A percentile compares a stretch with the other conserved stretches of the same genome.
These are phyloP conservation scores for Gleditsia sinensis DNA, from an alignment of 306 rosid species.

Conservation along the genomic window DNA sequence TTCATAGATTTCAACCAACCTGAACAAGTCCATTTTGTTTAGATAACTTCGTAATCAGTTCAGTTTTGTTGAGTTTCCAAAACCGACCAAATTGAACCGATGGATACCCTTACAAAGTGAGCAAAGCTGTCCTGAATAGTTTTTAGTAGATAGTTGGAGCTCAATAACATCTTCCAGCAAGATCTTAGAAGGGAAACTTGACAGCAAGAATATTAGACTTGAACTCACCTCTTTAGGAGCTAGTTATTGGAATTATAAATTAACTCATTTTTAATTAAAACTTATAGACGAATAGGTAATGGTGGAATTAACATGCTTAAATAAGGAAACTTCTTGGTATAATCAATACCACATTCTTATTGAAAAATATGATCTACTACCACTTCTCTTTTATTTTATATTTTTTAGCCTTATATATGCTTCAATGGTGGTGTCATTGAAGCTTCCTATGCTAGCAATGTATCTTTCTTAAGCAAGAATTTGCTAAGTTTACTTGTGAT, in stretches of 20 bases:
- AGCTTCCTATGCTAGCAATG: neutral
- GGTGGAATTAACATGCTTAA: conserved; percentile 23
- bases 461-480: conserved; percentile 30
- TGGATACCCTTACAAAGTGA: too few relatives aligned
- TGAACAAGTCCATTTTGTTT: too few relatives aligned
- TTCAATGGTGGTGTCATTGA: conserved; percentile 2
- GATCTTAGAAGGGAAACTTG: neutral
- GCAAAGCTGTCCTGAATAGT: conserved; percentile 1
- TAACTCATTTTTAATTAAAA: neutral
- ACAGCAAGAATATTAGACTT: conserved; percentile 8
- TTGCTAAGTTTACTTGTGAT: conserved; percentile 31
- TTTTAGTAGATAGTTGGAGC: too few relatives aligned
- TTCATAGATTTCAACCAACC: too few relatives aligned
- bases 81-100: too few relatives aligned
- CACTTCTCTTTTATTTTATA: conserved; percentile 16
- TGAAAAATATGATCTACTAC: too few relatives aligned
- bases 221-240: conserved; percentile 49
- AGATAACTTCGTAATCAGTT: too few relatives aligned
- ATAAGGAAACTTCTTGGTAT: conserved; percentile 24
- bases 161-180: neutral
- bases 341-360: too few relatives aligned
- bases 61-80: too few relatives aligned
- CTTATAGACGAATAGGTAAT: neutral
- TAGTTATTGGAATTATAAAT: conserved; percentile 40
- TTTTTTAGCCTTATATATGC: neutral